These are phyloP conservation scores for Botryosphaeria agaves DNA, from an alignment of 2,329 filamentous ascomycete species.

Conservation along the genomic window DNA sequence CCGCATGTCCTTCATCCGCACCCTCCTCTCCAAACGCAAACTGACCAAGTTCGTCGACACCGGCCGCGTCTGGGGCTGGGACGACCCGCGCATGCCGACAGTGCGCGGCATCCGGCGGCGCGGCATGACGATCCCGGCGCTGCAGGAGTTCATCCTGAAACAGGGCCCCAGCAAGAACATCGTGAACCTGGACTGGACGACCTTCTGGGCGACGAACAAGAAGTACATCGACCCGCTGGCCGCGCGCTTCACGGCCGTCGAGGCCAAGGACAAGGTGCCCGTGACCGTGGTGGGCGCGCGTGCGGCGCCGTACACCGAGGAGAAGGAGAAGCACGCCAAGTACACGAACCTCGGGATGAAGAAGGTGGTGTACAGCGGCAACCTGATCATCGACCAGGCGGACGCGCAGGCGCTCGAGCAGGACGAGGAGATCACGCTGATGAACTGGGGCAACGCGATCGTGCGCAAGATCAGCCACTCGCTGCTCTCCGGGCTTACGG, in stretches of 20 bases:
- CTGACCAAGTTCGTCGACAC: conserved; percentile 66
- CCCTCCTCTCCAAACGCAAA: conserved; percentile 74
- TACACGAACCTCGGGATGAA: conserved; percentile 73
- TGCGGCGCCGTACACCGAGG: conserved; percentile 37
- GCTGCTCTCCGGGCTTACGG: conserved; percentile 26
- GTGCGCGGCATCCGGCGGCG: conserved; percentile 62
- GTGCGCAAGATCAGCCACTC: conserved; percentile 47
- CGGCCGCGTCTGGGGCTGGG: conserved; percentile 67
- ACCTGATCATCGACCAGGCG: conserved; percentile 68
- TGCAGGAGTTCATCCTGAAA: conserved; percentile 70
- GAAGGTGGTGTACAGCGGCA: conserved; percentile 61
- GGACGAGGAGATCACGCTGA: conserved; percentile 84
- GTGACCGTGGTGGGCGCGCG: conserved; percentile 14
- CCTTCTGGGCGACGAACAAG: conserved; percentile 36
- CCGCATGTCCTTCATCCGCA: conserved; percentile 68
- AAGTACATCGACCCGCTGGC: conserved; percentile 33
- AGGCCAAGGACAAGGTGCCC: conserved; percentile 53
- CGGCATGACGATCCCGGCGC: conserved; percentile 61
- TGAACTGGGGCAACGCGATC: conserved; percentile 90
- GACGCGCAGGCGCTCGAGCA: conserved; percentile 68
- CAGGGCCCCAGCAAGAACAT: conserved; percentile 75
- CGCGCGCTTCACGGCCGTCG: conserved; percentile 36
- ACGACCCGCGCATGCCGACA: conserved; percentile 75
- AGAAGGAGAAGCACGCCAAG: conserved; percentile 80
- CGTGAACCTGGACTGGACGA: conserved; percentile 68